phyloP scores from a whole-genome alignment of 257 asterid species.

The Handroanthus guayacan region DNA sequence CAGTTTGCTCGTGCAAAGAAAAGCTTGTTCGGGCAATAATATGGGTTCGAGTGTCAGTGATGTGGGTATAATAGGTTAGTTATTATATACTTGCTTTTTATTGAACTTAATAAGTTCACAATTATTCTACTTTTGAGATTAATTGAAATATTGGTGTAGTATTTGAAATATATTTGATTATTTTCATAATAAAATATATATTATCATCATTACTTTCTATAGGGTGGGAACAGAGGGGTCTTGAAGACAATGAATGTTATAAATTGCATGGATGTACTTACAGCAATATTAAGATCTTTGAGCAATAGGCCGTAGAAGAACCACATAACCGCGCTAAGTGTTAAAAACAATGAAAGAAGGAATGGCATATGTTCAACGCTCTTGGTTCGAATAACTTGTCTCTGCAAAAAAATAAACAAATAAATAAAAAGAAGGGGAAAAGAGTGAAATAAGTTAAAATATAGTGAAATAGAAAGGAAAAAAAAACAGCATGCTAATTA shows the following conservation, averaged over 20 bases:
- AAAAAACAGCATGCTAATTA: background rate
- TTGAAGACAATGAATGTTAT: background rate
- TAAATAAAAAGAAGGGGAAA: background rate
- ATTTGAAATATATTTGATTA: background rate
- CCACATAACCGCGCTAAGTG: slow-evolving; percentile 76
- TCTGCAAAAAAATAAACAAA: slow-evolving; percentile 43
- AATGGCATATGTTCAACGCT: slow-evolving; percentile 82
- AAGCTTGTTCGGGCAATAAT: no score
- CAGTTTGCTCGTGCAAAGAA: no score
- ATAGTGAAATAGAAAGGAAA: background rate
- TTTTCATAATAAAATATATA: background rate
- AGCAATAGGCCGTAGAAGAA: slow-evolving; percentile 61
- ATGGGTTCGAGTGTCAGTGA: no score
- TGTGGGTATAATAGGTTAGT: no score
- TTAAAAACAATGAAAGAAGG: slow-evolving; percentile 61
- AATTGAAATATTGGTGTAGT: no score
- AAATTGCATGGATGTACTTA: slow-evolving; percentile 31
- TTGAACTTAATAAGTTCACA: no score
- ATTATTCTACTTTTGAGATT: no score
- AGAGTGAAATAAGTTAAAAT: background rate
- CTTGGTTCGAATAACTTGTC: slow-evolving; percentile 60
- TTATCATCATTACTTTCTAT: background rate
- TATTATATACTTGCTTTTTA: no score
- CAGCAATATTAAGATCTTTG: slow-evolving; percentile 52
- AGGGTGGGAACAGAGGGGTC: background rate